Conservation (phyloP, 164 flowering plant species). For the Chimonanthus praecox region DNA sequence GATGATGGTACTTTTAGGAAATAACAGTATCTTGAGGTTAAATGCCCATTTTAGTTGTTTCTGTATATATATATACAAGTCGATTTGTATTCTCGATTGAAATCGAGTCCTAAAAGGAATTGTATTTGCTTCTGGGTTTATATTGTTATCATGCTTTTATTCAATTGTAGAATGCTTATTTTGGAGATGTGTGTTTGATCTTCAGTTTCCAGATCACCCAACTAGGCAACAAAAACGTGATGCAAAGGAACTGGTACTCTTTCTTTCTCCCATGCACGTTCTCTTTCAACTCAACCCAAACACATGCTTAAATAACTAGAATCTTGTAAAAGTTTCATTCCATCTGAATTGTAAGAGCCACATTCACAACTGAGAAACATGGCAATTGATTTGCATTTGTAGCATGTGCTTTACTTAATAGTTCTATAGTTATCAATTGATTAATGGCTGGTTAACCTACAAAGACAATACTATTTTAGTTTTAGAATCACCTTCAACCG, state of each 20-base stretch:
- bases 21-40: not conserved
- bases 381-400: not conserved
- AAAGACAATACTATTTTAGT: not conserved
- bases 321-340: not conserved
- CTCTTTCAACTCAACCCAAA: not conserved
- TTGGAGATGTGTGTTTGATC: not conserved
- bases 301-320: not conserved
- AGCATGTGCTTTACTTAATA: not conserved
- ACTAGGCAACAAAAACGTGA: slow-evolving; percentile 90
- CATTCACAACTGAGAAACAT: not conserved
- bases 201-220: slow-evolving; percentile 87
- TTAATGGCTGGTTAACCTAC: not conserved
- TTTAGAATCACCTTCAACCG: no score
- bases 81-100: not conserved
- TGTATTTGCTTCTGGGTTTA: not conserved
- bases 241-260: slow-evolving; percentile 77
- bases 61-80: not conserved
- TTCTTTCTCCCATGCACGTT: slow-evolving; percentile 2
- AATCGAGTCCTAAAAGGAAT: not conserved
- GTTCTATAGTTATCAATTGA: not conserved
- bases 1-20: no score
- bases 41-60: not conserved
- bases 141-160: not conserved
- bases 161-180: not conserved
- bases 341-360: not conserved